Percentiles rank a stretch among this genome's conserved stretches.
Evolutionary conservation across 257 asterid genomes (phyloP).

Genomic region (Leonotis leonurus): DNA sequence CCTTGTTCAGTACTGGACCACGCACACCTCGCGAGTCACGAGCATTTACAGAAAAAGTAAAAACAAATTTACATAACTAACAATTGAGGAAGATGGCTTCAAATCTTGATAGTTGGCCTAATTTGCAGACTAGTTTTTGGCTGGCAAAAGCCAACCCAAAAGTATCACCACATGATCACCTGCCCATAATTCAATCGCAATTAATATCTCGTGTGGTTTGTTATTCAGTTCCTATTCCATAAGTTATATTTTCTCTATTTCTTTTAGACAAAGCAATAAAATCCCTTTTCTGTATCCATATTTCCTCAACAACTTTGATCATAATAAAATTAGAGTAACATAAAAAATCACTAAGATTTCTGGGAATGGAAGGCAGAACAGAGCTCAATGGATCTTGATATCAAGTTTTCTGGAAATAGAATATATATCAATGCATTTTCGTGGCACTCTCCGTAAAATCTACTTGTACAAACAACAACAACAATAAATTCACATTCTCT

Average conservation of each 20-base stretch:
- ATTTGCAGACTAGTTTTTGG: conserved; percentile 8
- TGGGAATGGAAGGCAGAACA: not conserved
- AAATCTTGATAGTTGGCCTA: conserved; percentile 20
- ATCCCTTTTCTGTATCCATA: not conserved
- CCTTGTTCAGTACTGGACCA: not conserved
- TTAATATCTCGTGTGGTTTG: not conserved
- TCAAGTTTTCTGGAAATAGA: not conserved
- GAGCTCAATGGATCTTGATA: not conserved
- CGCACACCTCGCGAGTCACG: not conserved
- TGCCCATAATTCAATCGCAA: not conserved
- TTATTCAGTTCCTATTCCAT: not conserved
- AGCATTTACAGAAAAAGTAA: no score
- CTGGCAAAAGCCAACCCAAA: conserved; percentile 9
- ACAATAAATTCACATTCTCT: not conserved
- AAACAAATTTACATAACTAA: not conserved
- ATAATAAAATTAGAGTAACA: no score
- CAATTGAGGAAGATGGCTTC: not conserved
- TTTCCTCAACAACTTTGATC: not conserved
- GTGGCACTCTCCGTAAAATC: conserved; percentile 2
- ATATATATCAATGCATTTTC: not conserved
- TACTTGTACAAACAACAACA: not conserved
- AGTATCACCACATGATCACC: conserved; percentile 19
- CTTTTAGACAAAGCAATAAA: not conserved
- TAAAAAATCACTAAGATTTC: not conserved
- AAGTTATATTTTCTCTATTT: not conserved